Evolutionary conservation across 805 yeast genomes (phyloP).

Genomic region (Lipomyces oligophaga): DNA sequence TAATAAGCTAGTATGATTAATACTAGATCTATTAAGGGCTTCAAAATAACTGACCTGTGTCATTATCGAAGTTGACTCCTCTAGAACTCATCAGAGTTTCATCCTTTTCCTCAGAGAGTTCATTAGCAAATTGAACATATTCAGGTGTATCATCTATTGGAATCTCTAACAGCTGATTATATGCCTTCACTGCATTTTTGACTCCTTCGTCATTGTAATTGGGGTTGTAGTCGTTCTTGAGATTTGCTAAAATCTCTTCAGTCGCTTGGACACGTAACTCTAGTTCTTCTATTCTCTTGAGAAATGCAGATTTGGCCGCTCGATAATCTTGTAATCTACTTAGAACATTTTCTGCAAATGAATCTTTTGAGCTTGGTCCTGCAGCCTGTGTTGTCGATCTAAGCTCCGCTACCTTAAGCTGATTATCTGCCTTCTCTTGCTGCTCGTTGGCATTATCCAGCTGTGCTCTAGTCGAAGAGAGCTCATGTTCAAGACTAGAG

Average conservation of each 20-base stretch:
- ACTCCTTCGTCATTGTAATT: conserved; percentile 86
- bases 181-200: conserved; percentile 57
- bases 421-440: conserved; percentile 33
- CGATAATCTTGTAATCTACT: conserved; percentile 21
- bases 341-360: conserved; percentile 13
- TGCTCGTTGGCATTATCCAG: conserved; percentile 29
- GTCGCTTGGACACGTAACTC: conserved; percentile 27
- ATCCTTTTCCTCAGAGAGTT: conserved; percentile 8
- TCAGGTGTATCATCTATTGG: too few relatives aligned
- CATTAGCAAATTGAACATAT: too few relatives aligned
- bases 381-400: too few relatives aligned
- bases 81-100: conserved; percentile 18
- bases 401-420: conserved; percentile 34
- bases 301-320: conserved; percentile 10
- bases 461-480: conserved; percentile 28
- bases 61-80: conserved; percentile 9
- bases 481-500: conserved; percentile 26
- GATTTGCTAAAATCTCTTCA: conserved; percentile 43
- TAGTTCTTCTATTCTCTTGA: conserved; percentile 2
- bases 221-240: conserved; percentile 65
- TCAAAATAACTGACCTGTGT: conserved; percentile 1
- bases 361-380: conserved; percentile 9
- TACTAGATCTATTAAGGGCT: background rate
- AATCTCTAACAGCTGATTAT: conserved; percentile 35
- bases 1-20: conserved; percentile 4